Percentiles rank a stretch among this genome's conserved stretches.
phyloP scores from a whole-genome alignment of 2,329 filamentous ascomycete species.

The Aplosporella prunicola region DNA sequence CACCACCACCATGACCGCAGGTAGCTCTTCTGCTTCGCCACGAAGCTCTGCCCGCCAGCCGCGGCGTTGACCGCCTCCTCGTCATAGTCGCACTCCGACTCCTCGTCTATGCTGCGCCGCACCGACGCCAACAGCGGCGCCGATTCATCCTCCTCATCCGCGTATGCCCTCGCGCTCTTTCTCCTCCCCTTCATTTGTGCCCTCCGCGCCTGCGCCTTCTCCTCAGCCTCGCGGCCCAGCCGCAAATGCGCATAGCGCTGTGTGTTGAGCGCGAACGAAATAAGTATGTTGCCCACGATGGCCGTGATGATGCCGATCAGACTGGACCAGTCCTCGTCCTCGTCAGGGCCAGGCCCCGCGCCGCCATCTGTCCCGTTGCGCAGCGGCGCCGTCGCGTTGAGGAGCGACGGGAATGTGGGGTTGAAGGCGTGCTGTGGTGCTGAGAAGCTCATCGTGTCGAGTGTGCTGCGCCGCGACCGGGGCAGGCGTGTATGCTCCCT shows the following conservation, averaged over 20 bases:
- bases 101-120: neutral
- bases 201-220: slow-evolving; percentile 27
- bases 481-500: too few species aligned
- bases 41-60: too few species aligned
- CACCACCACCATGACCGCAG: slow-evolving; percentile 93
- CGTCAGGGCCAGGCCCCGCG: neutral
- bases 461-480: too few species aligned
- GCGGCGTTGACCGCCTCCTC: too few species aligned
- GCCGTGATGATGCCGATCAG: slow-evolving; percentile 91
- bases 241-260: slow-evolving; percentile 91
- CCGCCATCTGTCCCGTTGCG: too few species aligned
- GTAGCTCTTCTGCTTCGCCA: slow-evolving; percentile 59
- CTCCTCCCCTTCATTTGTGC: neutral
- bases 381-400: too few species aligned
- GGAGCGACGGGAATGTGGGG: too few species aligned
- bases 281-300: slow-evolving; percentile 85
- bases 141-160: slow-evolving; percentile 1
- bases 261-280: slow-evolving; percentile 90
- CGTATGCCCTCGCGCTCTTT: neutral
- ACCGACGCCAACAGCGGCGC: neutral
- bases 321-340: slow-evolving; percentile 59
- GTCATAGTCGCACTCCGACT: neutral
- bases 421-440: too few species aligned
- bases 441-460: too few species aligned
- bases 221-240: slow-evolving; percentile 60